phyloP scores from a whole-genome alignment of 164 flowering plant genomes.

The Chloranthus sessilifolius region DNA sequence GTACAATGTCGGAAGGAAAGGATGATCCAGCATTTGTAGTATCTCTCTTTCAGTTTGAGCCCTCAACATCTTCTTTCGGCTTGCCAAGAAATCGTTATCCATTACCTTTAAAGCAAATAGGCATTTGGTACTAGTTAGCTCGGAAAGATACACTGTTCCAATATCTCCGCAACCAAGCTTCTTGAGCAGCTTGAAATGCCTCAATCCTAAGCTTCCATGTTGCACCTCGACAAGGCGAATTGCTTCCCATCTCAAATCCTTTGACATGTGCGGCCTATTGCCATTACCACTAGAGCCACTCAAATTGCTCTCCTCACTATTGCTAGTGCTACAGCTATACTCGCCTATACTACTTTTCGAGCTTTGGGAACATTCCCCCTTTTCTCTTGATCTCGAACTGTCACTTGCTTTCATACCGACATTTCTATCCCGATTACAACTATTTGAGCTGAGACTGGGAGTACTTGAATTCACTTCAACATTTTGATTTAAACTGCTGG shows the following conservation, averaged over 20 bases:
- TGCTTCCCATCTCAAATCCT: constrained; percentile 78
- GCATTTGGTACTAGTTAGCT: constrained; percentile 57
- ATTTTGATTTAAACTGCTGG: constrained; percentile 18
- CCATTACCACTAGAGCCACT: constrained; percentile 57
- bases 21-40: constrained; percentile 80
- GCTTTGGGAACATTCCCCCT: constrained; percentile 77
- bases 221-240: constrained; percentile 45
- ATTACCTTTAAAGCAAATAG: constrained; percentile 81
- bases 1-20: constrained; percentile 82
- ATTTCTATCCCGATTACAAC: constrained; percentile 17
- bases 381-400: constrained; percentile 43
- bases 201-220: constrained; percentile 49
- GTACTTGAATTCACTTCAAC: constrained; percentile 26
- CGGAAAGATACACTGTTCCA: constrained; percentile 81
- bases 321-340: constrained; percentile 58
- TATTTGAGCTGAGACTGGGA: constrained; percentile 13
- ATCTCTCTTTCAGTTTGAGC: constrained; percentile 83
- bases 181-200: constrained; percentile 65
- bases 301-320: constrained; percentile 68
- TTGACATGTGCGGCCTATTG: constrained; percentile 87
- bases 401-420: constrained; percentile 28
- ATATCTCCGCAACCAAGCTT: constrained; percentile 90
- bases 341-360: constrained; percentile 82
- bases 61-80: constrained; percentile 56
- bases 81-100: constrained; percentile 64